Base-by-base conservation (phyloP, 2,329 filamentous ascomycete species). In the Colletotrichum zoysiae region DNA sequence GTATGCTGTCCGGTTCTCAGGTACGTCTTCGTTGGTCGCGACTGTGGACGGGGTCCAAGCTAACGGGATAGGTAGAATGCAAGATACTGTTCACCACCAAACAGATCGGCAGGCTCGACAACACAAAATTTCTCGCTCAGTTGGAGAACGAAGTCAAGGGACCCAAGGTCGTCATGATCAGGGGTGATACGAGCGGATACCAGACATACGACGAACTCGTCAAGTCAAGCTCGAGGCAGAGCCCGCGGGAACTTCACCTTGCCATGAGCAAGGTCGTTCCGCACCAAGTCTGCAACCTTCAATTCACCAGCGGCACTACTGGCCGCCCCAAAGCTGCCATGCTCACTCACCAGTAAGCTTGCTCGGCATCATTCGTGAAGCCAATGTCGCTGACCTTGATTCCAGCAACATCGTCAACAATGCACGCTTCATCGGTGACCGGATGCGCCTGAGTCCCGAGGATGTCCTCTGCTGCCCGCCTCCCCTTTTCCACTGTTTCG, bases 401-500 rank as follows among this genome's bases (percentile, higher is more conserved):
- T 81, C 4, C 77, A 90, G 84, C 76, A 89, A 88, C 75, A 82
- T 89, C 75, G 84, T 90, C 71, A 92, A 92, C 79, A 92, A 92
- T 78, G 86, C 89, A 9, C 87, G 90, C 40, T 92, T 92, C 81
- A 91, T 92, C 61, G 93, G 92, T 65, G 91, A 94, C 79, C 88
- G 92, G 55, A 92, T 95, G 91, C 86, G 88, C 7, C 85, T 95
- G 20, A 90, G 88, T 0, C 82, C 88, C 3, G 83, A 85, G 57
- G 92, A 95, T 77, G 84, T 91, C 9, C 85, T 96, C 14, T 95
- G 93, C 84, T 96, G 93, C 79, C 93, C 93, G 3, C 93, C 93
- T 0, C 93, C 94, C 0, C 86, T 96, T 4, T 96, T 96, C 84
- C 94, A 96, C 83, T 95, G 93, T 83, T 95, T 95, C 78, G 93